Evolutionary conservation across 2,329 filamentous ascomycete genomes (phyloP).

Genomic region (Aureobasidium sp.): DNA sequence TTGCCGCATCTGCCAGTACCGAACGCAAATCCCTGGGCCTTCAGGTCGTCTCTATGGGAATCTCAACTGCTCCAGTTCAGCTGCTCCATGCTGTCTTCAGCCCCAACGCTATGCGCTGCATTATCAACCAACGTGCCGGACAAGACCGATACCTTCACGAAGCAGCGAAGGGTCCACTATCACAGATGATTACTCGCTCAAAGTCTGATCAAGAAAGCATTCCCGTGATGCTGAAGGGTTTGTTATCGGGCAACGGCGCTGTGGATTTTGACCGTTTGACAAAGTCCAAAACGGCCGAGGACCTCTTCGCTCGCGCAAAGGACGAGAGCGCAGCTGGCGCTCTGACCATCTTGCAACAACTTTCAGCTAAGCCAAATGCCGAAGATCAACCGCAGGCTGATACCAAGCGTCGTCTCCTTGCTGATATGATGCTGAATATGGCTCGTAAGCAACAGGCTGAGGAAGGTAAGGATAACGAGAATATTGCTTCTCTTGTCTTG

Average conservation of each 20-base stretch:
- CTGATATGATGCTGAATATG: conserved; percentile 45
- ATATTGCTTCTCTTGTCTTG: conserved; percentile 15
- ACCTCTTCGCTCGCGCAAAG: conserved; percentile 55
- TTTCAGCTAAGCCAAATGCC: conserved; percentile 43
- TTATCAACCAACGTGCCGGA: conserved; percentile 75
- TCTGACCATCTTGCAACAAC: conserved; percentile 7
- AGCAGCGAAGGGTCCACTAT: conserved; percentile 68
- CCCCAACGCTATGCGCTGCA: conserved; percentile 69
- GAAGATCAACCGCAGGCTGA: conserved; percentile 39
- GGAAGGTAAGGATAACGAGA: conserved; percentile 21
- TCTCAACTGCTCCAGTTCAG: conserved; percentile 45
- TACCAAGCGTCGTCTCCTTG: conserved; percentile 40
- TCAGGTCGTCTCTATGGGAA: conserved; percentile 64
- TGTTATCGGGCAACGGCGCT: conserved; percentile 62
- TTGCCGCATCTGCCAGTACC: conserved; percentile 71
- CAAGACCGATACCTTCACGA: conserved; percentile 72
- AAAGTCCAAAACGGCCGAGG: conserved; percentile 76
- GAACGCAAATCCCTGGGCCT: conserved; percentile 91
- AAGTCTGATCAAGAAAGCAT: conserved; percentile 54
- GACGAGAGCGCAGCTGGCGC: conserved; percentile 37
- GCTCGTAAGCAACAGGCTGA: conserved; percentile 32
- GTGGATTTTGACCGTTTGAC: conserved; percentile 81
- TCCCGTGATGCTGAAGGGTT: conserved; percentile 51
- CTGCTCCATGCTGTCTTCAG: conserved; percentile 61
- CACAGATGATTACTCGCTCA: conserved; percentile 58